Conservation (phyloP, 352 stramenopile species). For the Bremia lactucae region DNA sequence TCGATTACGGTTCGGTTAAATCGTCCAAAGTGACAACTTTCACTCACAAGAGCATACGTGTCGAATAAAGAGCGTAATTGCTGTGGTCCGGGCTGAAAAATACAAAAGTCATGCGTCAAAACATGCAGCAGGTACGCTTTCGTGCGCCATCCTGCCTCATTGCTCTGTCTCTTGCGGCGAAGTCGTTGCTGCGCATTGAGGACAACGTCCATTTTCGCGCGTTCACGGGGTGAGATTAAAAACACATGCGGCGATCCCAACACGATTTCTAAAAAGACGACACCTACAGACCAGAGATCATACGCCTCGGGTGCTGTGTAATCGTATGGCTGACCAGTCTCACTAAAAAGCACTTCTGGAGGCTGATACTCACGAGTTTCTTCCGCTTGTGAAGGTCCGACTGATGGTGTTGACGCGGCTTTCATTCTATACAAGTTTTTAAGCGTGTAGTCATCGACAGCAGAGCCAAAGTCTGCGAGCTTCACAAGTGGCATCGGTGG, state of each 20-base stretch:
- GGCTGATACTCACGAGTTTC: conserved; percentile 93
- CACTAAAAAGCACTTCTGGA: conserved; percentile 83
- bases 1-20: conserved; percentile 88
- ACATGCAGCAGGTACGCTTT: conserved; percentile 74
- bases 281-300: conserved; percentile 89
- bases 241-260: conserved; percentile 88
- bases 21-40: conserved; percentile 78
- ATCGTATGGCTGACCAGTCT: conserved; percentile 49
- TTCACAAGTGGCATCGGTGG: conserved; percentile 46
- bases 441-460: conserved; percentile 68
- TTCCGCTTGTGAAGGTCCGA: conserved; percentile 82
- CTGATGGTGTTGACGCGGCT: conserved; percentile 27
- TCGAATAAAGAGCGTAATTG: conserved; percentile 50
- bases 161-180: conserved; percentile 6
- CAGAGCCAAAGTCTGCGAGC: conserved; percentile 82
- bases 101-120: conserved; percentile 79
- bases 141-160: conserved; percentile 12
- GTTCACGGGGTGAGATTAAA: conserved; percentile 72
- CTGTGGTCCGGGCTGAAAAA: conserved; percentile 51
- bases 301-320: conserved; percentile 57
- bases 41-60: conserved; percentile 59
- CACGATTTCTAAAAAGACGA: conserved; percentile 93
- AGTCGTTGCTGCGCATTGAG: conserved; percentile 36
- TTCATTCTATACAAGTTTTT: conserved; percentile 52
- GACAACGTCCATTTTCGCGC: conserved; percentile 83